A percentile compares a stretch with the other conserved stretches of the same genome.
Evolutionary conservation across 139 green algal species (phyloP).

Genomic region (Yamagishiella unicocca): DNA sequence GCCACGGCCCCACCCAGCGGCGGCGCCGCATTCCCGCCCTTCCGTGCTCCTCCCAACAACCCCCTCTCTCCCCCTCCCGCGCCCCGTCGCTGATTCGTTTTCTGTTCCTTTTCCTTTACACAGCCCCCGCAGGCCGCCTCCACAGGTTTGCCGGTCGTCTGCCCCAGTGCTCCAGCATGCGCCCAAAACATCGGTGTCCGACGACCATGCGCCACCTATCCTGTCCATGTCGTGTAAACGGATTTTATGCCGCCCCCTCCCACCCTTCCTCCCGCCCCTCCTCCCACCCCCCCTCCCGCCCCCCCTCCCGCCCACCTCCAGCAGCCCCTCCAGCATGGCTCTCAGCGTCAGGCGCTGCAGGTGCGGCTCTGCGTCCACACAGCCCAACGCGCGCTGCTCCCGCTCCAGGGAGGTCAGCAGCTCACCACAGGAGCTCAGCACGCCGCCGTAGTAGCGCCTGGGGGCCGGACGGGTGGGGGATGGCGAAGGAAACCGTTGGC

Average conservation of each 20-base stretch:
- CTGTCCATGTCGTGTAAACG: no score
- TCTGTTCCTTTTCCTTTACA: no score
- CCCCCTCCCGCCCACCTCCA: neutral
- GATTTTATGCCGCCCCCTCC: neutral
- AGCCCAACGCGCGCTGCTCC: neutral
- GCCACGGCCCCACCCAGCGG: no score
- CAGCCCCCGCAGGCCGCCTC: no score
- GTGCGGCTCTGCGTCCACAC: neutral
- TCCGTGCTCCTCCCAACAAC: no score
- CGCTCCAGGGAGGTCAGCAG: constrained; percentile 7
- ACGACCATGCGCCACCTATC: no score
- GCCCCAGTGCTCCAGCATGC: no score
- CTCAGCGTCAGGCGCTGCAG: constrained; percentile 33
- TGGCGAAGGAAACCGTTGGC: neutral
- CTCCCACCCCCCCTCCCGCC: neutral
- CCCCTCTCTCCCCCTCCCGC: neutral
- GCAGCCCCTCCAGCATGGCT: constrained; percentile 31
- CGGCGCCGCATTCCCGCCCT: no score
- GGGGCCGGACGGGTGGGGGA: neutral
- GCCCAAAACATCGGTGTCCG: no score
- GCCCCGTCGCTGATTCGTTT: no score
- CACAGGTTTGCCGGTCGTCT: no score
- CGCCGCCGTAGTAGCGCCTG: constrained; percentile 38
- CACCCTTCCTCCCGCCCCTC: neutral
- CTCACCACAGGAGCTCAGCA: neutral